These are phyloP conservation scores for Hymenochaete sp. DNA, from an alignment of 1,284 basidiomycete genomes.

Conservation along the genomic window DNA sequence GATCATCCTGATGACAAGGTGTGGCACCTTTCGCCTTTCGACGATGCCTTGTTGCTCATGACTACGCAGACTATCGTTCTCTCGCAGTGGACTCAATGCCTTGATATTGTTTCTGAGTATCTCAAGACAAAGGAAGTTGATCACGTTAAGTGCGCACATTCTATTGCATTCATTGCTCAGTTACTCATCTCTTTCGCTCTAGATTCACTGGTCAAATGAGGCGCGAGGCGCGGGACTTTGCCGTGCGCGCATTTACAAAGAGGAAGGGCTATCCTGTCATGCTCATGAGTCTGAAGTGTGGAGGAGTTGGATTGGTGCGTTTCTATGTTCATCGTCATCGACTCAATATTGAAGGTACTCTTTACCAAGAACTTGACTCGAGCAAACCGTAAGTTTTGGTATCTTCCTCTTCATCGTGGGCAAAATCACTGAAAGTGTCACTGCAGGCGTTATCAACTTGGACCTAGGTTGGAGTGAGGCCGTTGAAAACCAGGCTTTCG, in stretches of 20 bases:
- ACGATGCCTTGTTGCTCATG: slow-evolving; percentile 5
- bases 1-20: slow-evolving; percentile 52
- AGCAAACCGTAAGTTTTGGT: slow-evolving; percentile 52
- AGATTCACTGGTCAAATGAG: slow-evolving; percentile 58
- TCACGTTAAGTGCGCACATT: slow-evolving; percentile 32
- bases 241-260: slow-evolving; percentile 45
- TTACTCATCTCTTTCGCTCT: neutral
- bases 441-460: too few relatives aligned
- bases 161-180: neutral
- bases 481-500: slow-evolving; percentile 58
- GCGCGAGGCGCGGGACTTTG: slow-evolving; percentile 38
- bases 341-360: neutral
- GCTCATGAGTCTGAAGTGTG: slow-evolving; percentile 51
- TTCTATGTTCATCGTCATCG: neutral
- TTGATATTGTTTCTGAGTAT: slow-evolving; percentile 47
- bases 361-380: slow-evolving; percentile 47
- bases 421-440: too few relatives aligned
- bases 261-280: slow-evolving; percentile 49
- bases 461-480: slow-evolving; percentile 69
- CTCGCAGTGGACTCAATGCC: slow-evolving; percentile 53
- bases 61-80: slow-evolving; percentile 40
- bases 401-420: too few relatives aligned
- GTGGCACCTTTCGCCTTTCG: slow-evolving; percentile 1
- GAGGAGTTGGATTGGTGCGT: slow-evolving; percentile 50
- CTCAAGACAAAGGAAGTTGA: slow-evolving; percentile 38